phyloP scores from a whole-genome alignment of 2,329 filamentous ascomycete species.

The Phaeosphaeriaceae sp. region DNA sequence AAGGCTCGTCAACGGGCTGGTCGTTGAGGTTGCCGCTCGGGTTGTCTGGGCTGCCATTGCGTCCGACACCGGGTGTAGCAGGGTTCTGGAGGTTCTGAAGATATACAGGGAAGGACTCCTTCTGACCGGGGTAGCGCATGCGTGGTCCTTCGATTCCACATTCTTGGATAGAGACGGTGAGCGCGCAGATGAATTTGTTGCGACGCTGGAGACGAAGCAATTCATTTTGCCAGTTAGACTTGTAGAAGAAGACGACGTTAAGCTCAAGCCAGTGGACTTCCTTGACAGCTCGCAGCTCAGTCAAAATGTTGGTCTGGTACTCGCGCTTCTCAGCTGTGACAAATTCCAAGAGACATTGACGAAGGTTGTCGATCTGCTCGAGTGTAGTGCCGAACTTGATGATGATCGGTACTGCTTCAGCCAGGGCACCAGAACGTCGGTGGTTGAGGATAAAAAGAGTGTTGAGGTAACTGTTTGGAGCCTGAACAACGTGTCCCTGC shows the following conservation, averaged over 20 bases:
- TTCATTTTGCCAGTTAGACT: conserved; percentile 73
- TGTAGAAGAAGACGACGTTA: conserved; percentile 85
- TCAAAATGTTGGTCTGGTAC: conserved; percentile 83
- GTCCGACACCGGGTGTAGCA: conserved; percentile 51
- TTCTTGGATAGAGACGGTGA: conserved; percentile 86
- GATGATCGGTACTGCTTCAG: conserved; percentile 79
- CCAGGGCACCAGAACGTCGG: conserved; percentile 89
- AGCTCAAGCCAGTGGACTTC: conserved; percentile 89
- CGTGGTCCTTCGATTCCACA: conserved; percentile 86
- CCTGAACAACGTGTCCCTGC: conserved; percentile 79
- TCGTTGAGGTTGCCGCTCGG: conserved; percentile 49
- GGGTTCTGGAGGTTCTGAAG: conserved; percentile 61
- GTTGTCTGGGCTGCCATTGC: conserved; percentile 55
- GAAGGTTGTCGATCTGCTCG: conserved; percentile 86
- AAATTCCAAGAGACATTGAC: conserved; percentile 84
- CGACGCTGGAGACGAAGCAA: conserved; percentile 79
- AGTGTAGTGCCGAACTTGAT: conserved; percentile 88
- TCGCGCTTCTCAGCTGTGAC: conserved; percentile 91
- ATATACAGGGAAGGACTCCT: conserved; percentile 72
- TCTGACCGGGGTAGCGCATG: conserved; percentile 74
- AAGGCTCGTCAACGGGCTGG: conserved; percentile 51
- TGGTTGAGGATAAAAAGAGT: conserved; percentile 95
- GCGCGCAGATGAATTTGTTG: conserved; percentile 96
- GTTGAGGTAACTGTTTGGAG: conserved; percentile 93
- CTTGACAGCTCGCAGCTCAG: conserved; percentile 80